Evolutionary conservation across 1,284 basidiomycete species (phyloP), one percentile per base, ranked within the genome.

Genomic region (Exobasidium rhododendri): DNA sequence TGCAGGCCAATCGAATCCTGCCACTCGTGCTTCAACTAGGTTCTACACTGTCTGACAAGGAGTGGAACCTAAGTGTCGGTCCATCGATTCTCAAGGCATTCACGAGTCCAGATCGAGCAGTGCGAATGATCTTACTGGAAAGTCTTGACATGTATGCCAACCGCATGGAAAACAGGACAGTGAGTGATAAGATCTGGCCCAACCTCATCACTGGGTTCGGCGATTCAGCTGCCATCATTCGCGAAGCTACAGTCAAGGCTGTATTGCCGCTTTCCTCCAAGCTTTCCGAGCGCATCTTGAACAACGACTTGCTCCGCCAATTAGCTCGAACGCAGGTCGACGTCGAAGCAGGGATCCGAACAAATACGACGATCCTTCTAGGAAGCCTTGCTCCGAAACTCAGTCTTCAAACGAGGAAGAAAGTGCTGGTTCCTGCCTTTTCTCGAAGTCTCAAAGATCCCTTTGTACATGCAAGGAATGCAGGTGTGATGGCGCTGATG

Each of bases 331-430:
- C 91, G 81, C 96, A 98, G 82, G 87, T 86, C 20, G 94, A 98
- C 77, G 83, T 88, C 0, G 94, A 97, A 81, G 86, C 94, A 0
- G 94, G 92, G 1, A 97, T 98, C 73, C 87, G 96, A 46, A 98
- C 94, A 13, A 98, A 98, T 78, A 97, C 94, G 0, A 97, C 93
- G 75, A 96, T 98, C 69, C 86, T 98, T 3, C 87, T 99, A 47
- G 94, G 94, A 7, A 86, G 94, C 10, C 85, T 99, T 2, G 92
- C 90, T 0, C 92, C 92, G 0, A 86, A 86, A 2, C 83, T 98
- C 1, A 89, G 89, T 0, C 85, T 89, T 62, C 88, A 91, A 69
- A 97, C 94, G 4, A 92, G 94, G 78, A 87, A 88, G 67, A 97
- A 97, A 77, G 92, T 99, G 10, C 86, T 99, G 1, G 90, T 97